Conservation (phyloP, 2,329 filamentous ascomycete species). For the Periglandula ipomoeae region DNA sequence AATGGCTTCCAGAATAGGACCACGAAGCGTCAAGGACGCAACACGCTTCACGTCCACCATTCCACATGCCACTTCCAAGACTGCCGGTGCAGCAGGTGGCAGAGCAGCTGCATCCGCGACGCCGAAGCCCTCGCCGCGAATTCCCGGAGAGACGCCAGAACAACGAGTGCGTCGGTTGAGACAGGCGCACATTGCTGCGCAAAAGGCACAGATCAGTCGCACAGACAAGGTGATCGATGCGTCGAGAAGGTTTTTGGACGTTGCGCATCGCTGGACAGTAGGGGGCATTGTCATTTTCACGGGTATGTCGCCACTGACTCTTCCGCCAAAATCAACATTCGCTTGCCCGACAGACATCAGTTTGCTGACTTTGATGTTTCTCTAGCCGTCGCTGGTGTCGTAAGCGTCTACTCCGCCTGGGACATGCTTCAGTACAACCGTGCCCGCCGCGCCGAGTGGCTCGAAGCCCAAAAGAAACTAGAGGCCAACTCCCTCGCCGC, state of each 20-base stretch:
- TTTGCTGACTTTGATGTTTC: background rate
- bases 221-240: conserved; percentile 40
- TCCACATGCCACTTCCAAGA: conserved; percentile 58
- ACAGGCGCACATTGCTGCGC: conserved; percentile 58
- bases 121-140: conserved; percentile 19
- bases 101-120: conserved; percentile 12
- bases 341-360: background rate
- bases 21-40: conserved; percentile 67
- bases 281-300: conserved; percentile 47
- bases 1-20: conserved; percentile 36
- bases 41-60: conserved; percentile 55
- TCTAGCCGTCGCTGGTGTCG: conserved; percentile 43
- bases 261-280: conserved; percentile 46
- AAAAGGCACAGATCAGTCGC: conserved; percentile 45
- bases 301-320: conserved; percentile 29
- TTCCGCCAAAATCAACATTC: background rate
- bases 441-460: conserved; percentile 49
- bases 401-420: conserved; percentile 49
- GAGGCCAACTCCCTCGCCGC: conserved; percentile 45
- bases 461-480: conserved; percentile 44
- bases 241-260: conserved; percentile 43
- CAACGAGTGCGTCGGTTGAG: conserved; percentile 61
- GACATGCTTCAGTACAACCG: conserved; percentile 55
- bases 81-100: conserved; percentile 28
- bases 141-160: conserved; percentile 52